phyloP scores from a whole-genome alignment of 805 yeast genomes.

The Metschnikowia dekortorum region DNA sequence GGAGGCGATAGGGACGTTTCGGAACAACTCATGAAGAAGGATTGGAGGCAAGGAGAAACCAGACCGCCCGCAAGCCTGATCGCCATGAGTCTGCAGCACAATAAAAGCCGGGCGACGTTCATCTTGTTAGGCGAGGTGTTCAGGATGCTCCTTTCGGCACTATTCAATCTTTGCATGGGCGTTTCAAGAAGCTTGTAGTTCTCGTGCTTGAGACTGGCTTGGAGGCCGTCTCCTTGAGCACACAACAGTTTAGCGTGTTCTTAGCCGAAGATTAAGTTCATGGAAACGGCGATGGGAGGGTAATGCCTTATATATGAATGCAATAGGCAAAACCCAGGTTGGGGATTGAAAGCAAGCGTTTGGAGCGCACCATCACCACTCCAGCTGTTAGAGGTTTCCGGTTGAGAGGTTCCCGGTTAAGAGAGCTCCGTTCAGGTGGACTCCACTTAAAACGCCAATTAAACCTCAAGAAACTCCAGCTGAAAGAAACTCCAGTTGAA shows the following conservation, averaged over 20 bases:
- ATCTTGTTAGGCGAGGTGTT: not conserved
- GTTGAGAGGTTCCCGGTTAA: no score
- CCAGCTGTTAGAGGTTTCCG: not conserved
- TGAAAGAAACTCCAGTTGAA: no score
- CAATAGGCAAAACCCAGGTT: not conserved
- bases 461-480: no score
- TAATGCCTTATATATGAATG: not conserved
- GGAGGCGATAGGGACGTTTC: not conserved
- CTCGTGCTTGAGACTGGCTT: not conserved
- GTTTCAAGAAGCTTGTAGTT: not conserved
- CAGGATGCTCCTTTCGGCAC: not conserved
- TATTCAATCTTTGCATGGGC: not conserved
- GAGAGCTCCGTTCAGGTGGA: no score
- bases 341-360: not conserved
- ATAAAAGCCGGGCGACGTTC: constrained; percentile 2
- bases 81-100: constrained; percentile 24
- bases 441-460: no score
- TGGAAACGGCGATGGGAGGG: not conserved
- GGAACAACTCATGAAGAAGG: constrained; percentile 16
- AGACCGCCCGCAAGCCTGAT: constrained; percentile 34
- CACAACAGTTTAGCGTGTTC: not conserved
- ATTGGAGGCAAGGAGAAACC: constrained; percentile 29
- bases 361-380: not conserved
- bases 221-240: not conserved
- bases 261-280: not conserved